Conservation (phyloP, 2,329 filamentous ascomycete genomes). For the Colletotrichum kahawae region DNA sequence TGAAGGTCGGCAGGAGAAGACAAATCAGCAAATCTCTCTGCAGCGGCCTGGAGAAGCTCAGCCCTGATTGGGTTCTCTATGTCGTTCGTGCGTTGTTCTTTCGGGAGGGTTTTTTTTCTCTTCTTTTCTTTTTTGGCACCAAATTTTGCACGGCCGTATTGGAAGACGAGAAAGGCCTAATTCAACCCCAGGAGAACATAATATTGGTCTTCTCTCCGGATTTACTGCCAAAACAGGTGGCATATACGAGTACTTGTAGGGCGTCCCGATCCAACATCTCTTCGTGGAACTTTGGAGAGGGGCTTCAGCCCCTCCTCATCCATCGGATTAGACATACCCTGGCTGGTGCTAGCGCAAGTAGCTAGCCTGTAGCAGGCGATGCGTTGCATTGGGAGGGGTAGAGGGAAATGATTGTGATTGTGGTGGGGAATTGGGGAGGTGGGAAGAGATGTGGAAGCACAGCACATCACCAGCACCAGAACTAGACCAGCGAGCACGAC, state of each 20-base stretch:
- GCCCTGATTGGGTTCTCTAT: neutral
- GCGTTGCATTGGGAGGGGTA: constrained; percentile 7
- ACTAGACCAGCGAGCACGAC: neutral
- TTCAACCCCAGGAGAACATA: neutral
- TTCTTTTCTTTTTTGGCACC: neutral
- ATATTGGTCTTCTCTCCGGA: too few relatives aligned
- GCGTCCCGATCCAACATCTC: neutral
- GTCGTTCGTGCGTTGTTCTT: neutral
- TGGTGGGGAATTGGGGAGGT: neutral
- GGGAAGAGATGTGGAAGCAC: neutral
- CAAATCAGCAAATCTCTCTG: neutral
- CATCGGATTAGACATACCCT: neutral
- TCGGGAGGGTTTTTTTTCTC: neutral
- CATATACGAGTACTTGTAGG: neutral
- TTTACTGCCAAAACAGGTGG: neutral
- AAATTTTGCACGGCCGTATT: neutral
- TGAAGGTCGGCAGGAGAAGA: neutral
- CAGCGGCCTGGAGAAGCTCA: neutral
- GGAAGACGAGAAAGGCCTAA: neutral
- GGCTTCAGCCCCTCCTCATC: neutral
- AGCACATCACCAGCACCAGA: neutral
- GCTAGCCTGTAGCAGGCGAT: constrained; percentile 11
- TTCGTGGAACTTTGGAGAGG: neutral
- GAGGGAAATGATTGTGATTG: neutral
- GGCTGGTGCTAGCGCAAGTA: neutral